Evolutionary conservation across 192 early-diverging fungal species (phyloP).

Genomic region (Backusella parvicylindrica): DNA sequence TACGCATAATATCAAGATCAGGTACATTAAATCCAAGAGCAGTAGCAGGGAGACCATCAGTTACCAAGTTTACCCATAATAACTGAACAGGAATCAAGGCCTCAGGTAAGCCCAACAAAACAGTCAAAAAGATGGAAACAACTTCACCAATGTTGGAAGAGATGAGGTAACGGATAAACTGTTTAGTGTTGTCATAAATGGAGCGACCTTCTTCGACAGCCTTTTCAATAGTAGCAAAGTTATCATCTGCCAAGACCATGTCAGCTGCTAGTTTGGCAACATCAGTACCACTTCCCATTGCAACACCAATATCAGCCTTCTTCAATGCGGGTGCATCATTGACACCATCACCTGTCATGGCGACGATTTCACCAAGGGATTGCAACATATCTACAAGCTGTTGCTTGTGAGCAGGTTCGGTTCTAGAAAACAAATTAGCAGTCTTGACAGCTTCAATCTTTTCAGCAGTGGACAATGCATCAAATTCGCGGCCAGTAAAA

Average conservation of each 20-base stretch:
- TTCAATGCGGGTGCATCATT: slow-evolving; percentile 98
- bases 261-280: slow-evolving; percentile 97
- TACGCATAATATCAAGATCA: slow-evolving; percentile 94
- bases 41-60: slow-evolving; percentile 95
- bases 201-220: slow-evolving; percentile 97
- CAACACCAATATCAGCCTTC: slow-evolving; percentile 98
- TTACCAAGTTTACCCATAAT: slow-evolving; percentile 98
- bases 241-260: slow-evolving; percentile 98
- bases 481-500: slow-evolving; percentile 96
- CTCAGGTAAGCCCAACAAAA: slow-evolving; percentile 94
- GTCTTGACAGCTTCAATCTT: slow-evolving; percentile 67
- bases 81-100: slow-evolving; percentile 97
- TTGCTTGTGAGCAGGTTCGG: slow-evolving; percentile 94
- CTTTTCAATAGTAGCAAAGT: slow-evolving; percentile 97
- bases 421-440: slow-evolving; percentile 91
- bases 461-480: slow-evolving; percentile 70
- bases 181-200: slow-evolving; percentile 99
- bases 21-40: slow-evolving; percentile 98
- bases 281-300: slow-evolving; percentile 98
- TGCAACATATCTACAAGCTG: slow-evolving; percentile 92
- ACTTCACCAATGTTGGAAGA: slow-evolving; percentile 99
- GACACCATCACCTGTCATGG: slow-evolving; percentile 99
- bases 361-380: slow-evolving; percentile 77
- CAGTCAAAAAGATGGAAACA: slow-evolving; percentile 95
- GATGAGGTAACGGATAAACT: slow-evolving; percentile 98